phyloP scores from a whole-genome alignment of 352 stramenopile genomes.

The Globisporangium cystogenes region DNA sequence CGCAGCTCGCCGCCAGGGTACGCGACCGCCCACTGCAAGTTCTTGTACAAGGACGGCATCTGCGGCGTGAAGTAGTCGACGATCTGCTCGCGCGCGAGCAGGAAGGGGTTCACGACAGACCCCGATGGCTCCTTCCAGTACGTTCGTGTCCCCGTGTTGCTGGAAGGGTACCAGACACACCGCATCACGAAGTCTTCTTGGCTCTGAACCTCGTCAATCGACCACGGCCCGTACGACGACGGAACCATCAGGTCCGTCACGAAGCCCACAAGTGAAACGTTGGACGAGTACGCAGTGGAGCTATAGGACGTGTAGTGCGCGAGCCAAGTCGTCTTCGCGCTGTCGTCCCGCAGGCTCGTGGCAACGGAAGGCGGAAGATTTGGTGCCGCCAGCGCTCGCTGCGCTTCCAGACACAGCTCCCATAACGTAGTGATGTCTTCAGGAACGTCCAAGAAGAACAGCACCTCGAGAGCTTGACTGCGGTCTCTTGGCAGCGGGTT shows the following conservation, averaged over 20 bases:
- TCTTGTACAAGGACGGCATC: slow-evolving; percentile 13
- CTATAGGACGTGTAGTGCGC: slow-evolving; percentile 14
- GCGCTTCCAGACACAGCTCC: slow-evolving; percentile 28
- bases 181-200: slow-evolving; percentile 11
- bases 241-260: neutral
- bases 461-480: slow-evolving; percentile 19
- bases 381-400: slow-evolving; percentile 21
- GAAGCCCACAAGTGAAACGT: neutral
- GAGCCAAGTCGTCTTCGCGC: slow-evolving; percentile 15
- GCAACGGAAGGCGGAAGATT: neutral
- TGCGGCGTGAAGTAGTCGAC: slow-evolving; percentile 28
- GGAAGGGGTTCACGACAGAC: slow-evolving; percentile 33
- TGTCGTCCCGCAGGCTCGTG: neutral
- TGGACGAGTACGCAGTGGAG: neutral
- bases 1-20: slow-evolving; percentile 27
- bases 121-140: slow-evolving; percentile 22
- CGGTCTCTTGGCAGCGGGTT: slow-evolving; percentile 23
- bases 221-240: neutral
- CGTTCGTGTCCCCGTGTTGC: slow-evolving; percentile 11
- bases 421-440: slow-evolving; percentile 28
- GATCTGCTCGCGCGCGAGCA: slow-evolving; percentile 13
- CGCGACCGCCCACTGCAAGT: slow-evolving; percentile 39
- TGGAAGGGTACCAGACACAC: slow-evolving; percentile 38
- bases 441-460: slow-evolving; percentile 43
- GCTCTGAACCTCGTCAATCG: slow-evolving; percentile 17